These are phyloP conservation scores for Mycena belliarum DNA, from an alignment of 768 basidiomycete species.

Conservation along the genomic window DNA sequence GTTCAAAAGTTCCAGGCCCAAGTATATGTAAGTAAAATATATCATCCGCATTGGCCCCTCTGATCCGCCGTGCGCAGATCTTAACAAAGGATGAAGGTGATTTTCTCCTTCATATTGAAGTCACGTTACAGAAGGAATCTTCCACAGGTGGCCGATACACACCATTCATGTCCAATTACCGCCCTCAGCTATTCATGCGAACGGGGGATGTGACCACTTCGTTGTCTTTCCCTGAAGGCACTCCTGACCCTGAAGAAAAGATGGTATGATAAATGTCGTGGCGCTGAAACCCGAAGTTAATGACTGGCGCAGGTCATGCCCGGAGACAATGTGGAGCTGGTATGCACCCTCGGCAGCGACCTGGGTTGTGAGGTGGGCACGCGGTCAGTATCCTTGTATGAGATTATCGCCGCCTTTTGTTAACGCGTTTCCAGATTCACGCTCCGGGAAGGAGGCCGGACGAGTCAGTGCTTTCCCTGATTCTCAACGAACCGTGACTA, in stretches of 20 bases:
- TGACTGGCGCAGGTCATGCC: conserved; percentile 75
- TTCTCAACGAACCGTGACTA: background rate
- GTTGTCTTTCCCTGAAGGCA: conserved; percentile 85
- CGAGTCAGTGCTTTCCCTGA: conserved; percentile 53
- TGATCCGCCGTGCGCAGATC: conserved; percentile 43
- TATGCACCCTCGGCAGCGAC: conserved; percentile 79
- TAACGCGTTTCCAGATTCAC: conserved; percentile 59
- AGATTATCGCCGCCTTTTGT: background rate
- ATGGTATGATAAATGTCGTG: conserved; percentile 57
- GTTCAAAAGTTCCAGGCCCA: conserved; percentile 94
- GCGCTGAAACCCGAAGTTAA: background rate
- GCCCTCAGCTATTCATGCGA: conserved; percentile 93
- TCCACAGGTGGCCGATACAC: conserved; percentile 73
- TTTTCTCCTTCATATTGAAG: conserved; percentile 15
- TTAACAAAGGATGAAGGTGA: conserved; percentile 83
- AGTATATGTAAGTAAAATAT: conserved; percentile 63
- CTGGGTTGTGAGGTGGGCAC: conserved; percentile 89
- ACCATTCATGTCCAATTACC: conserved; percentile 92
- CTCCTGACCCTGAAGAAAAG: conserved; percentile 78
- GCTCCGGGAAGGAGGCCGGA: conserved; percentile 92
- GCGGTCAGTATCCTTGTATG: conserved; percentile 43
- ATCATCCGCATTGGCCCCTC: background rate
- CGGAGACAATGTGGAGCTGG: conserved; percentile 95
- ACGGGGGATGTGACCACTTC: conserved; percentile 91
- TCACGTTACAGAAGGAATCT: conserved; percentile 18